Evolutionary conservation across 805 yeast species (phyloP).

Genomic region (Lachancea kluyveri): DNA sequence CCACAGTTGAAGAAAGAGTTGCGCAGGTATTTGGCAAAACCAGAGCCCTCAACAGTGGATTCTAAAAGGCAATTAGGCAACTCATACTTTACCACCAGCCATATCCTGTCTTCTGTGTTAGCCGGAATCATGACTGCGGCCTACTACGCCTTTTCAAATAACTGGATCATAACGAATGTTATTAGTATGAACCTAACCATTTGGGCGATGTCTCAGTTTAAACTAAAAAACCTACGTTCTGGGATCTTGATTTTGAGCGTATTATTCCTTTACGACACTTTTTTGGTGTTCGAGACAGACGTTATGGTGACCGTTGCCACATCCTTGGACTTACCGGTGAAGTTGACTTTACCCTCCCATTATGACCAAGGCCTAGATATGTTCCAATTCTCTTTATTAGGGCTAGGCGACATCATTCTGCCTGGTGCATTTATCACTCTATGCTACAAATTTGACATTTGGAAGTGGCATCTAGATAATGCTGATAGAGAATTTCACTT

Average conservation of each 20-base stretch:
- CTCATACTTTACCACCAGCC: conserved; percentile 30
- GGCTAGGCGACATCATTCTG: conserved; percentile 60
- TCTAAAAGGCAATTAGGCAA: conserved; percentile 32
- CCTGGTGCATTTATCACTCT: conserved; percentile 52
- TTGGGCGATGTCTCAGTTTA: conserved; percentile 34
- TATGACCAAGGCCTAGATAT: conserved; percentile 8
- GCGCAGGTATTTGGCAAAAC: too few relatives aligned
- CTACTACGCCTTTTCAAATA: too few relatives aligned
- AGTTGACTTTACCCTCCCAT: conserved; percentile 22
- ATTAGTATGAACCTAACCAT: conserved; percentile 39
- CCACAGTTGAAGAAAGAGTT: too few relatives aligned
- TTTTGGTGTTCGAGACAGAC: conserved; percentile 58
- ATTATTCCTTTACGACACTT: conserved; percentile 56
- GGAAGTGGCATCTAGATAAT: conserved; percentile 31
- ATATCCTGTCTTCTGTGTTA: conserved; percentile 19
- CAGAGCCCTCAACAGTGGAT: too few relatives aligned
- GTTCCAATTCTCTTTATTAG: conserved; percentile 39
- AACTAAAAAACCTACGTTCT: conserved; percentile 39
- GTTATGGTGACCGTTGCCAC: conserved; percentile 61
- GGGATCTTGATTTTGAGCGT: conserved; percentile 41
- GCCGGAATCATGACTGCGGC: conserved; percentile 13
- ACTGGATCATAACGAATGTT: conserved; percentile 44
- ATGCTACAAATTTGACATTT: conserved; percentile 50
- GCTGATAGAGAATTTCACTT: conserved; percentile 36
- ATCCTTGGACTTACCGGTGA: conserved; percentile 43